phyloP scores from a whole-genome alignment of 2,329 filamentous ascomycete species.

The Tympanopsis confertula region DNA sequence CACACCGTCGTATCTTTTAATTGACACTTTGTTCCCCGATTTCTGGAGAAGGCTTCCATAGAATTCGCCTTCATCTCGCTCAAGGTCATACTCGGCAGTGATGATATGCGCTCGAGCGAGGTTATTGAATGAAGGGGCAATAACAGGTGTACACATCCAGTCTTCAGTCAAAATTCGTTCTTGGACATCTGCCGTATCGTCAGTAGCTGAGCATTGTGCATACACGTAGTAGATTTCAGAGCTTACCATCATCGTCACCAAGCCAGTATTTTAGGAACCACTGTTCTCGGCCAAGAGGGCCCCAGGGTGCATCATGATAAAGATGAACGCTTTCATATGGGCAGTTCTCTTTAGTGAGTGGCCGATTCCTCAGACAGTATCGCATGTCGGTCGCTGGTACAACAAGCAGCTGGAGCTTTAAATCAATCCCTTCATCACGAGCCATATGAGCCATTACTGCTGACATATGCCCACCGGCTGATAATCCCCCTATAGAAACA shows the following conservation, averaged over 20 bases:
- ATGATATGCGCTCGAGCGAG: constrained; percentile 17
- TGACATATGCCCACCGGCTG: constrained; percentile 13
- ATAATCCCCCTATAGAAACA: constrained; percentile 12
- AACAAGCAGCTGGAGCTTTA: constrained; percentile 17
- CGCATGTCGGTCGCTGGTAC: constrained; percentile 19
- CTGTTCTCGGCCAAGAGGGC: constrained; percentile 14
- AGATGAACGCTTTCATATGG: constrained; percentile 12
- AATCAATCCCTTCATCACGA: constrained; percentile 13
- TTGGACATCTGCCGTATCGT: constrained; percentile 6
- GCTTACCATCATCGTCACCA: constrained; percentile 11
- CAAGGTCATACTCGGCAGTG: constrained; percentile 20
- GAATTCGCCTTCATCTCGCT: constrained; percentile 19
- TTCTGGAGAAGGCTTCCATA: constrained; percentile 10
- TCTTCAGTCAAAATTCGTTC: constrained; percentile 3
- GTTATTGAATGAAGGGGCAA: constrained; percentile 12
- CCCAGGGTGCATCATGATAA: constrained; percentile 12
- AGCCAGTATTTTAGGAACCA: constrained; percentile 19
- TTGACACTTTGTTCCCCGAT: constrained; percentile 11
- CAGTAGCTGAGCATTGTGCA: constrained; percentile 8
- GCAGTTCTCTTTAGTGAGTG: constrained; percentile 8
- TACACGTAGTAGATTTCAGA: constrained; percentile 5
- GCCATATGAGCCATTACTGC: constrained; percentile 20
- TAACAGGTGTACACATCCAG: constrained; percentile 10
- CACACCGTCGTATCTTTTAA: constrained; percentile 14
- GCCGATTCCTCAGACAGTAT: constrained; percentile 10